A percentile compares a stretch with the other conserved stretches of the same genome.
Conservation (phyloP, 2,329 filamentous ascomycete genomes). For the Penicillium janthinellum region DNA sequence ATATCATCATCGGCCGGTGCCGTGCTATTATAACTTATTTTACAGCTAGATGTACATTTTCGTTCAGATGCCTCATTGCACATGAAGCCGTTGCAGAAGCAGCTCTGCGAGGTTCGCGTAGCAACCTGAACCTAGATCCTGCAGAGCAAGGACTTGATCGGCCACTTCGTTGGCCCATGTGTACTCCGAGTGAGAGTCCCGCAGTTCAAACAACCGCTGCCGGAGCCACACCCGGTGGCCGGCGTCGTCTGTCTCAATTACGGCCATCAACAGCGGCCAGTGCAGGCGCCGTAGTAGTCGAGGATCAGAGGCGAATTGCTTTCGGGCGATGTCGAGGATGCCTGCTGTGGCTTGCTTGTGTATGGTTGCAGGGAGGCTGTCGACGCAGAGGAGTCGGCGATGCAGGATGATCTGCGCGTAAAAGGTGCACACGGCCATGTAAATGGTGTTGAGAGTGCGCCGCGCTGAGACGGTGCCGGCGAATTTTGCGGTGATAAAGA, state of each 20-base stretch:
- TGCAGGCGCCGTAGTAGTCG: constrained; percentile 35
- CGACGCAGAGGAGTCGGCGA: constrained; percentile 33
- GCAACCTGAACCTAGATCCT: constrained; percentile 27
- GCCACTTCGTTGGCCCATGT: constrained; percentile 34
- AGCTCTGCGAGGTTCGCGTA: constrained; percentile 33
- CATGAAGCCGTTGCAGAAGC: constrained; percentile 24
- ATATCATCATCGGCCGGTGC: neutral
- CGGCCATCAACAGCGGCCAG: constrained; percentile 39
- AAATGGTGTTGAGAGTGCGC: constrained; percentile 40
- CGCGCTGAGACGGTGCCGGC: constrained; percentile 32
- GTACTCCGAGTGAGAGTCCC: constrained; percentile 34
- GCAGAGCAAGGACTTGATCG: constrained; percentile 31
- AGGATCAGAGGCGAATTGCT: constrained; percentile 35
- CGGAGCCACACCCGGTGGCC: constrained; percentile 36
- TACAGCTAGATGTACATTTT: constrained; percentile 18
- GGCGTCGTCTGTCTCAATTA: constrained; percentile 35
- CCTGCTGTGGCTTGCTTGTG: constrained; percentile 33
- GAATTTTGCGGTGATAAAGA: constrained; percentile 40
- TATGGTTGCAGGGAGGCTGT: constrained; percentile 21
- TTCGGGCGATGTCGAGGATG: constrained; percentile 37
- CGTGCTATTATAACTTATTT: constrained; percentile 19
- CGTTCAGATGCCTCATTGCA: constrained; percentile 10
- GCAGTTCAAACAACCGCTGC: constrained; percentile 33
- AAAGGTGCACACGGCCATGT: constrained; percentile 37
- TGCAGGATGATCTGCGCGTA: constrained; percentile 39